Evolutionary conservation across 2,329 filamentous ascomycete genomes (phyloP).

Genomic region (Diaporthe citri): DNA sequence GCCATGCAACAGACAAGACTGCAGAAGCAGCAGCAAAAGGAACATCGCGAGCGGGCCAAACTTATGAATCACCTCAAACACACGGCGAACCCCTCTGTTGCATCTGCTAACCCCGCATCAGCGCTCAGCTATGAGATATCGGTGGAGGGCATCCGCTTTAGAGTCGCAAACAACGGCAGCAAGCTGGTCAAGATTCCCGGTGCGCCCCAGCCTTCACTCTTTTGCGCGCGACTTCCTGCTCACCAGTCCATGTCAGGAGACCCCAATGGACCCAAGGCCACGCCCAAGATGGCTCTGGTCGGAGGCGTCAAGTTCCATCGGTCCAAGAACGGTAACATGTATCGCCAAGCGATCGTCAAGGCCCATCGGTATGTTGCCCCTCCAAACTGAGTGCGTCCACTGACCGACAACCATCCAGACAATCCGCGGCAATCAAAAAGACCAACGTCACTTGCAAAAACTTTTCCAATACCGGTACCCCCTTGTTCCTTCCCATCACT

Average conservation of each 20-base stretch:
- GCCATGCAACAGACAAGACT: slow-evolving; percentile 79
- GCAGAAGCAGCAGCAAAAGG: slow-evolving; percentile 65
- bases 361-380: slow-evolving; percentile 76
- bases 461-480: slow-evolving; percentile 77
- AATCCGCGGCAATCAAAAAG: slow-evolving; percentile 72
- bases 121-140: slow-evolving; percentile 70
- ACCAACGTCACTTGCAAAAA: slow-evolving; percentile 79
- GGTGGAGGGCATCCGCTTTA: slow-evolving; percentile 80
- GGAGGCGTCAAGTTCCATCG: slow-evolving; percentile 86
- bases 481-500: slow-evolving; percentile 47
- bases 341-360: slow-evolving; percentile 80
- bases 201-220: slow-evolving; percentile 50
- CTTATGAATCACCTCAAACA: slow-evolving; percentile 62
- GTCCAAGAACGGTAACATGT: slow-evolving; percentile 89
- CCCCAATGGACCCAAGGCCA: slow-evolving; percentile 71
- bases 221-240: slow-evolving; percentile 42
- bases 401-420: slow-evolving; percentile 58
- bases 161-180: slow-evolving; percentile 81
- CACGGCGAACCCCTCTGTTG: slow-evolving; percentile 44
- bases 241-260: slow-evolving; percentile 61
- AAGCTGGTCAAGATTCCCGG: slow-evolving; percentile 82
- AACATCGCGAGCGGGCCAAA: slow-evolving; percentile 71
- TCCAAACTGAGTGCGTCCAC: slow-evolving; percentile 46
- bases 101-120: slow-evolving; percentile 48
- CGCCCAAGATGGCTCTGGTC: slow-evolving; percentile 79